Evolutionary conservation across 1,139 yeast species (phyloP).

Genomic region (Scheffersomyces cryptocercus): DNA sequence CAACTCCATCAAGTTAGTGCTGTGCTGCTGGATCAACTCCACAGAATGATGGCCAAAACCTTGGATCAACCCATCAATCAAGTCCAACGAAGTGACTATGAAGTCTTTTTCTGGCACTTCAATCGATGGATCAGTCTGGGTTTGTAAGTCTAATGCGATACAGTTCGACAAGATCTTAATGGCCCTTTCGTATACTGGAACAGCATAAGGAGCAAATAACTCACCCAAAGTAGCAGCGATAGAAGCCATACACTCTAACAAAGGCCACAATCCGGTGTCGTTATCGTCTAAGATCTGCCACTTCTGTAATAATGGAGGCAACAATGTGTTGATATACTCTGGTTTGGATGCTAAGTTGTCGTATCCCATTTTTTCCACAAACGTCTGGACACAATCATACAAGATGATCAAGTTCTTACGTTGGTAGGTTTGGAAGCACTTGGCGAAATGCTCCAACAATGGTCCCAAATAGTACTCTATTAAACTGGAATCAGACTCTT

Average conservation of each 20-base stretch:
- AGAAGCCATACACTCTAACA: slow-evolving; percentile 88
- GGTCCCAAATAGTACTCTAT: slow-evolving; percentile 52
- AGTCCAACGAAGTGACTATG: slow-evolving; percentile 82
- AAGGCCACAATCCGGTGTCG: slow-evolving; percentile 86
- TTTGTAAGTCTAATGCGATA: slow-evolving; percentile 65
- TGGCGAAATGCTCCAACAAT: slow-evolving; percentile 66
- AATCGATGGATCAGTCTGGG: slow-evolving; percentile 64
- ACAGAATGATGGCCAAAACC: slow-evolving; percentile 72
- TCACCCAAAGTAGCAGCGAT: slow-evolving; percentile 88
- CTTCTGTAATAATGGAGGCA: slow-evolving; percentile 79
- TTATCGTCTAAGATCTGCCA: slow-evolving; percentile 77
- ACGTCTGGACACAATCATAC: slow-evolving; percentile 91
- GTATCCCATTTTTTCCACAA: slow-evolving; percentile 73
- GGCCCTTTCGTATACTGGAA: slow-evolving; percentile 84
- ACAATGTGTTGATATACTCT: slow-evolving; percentile 56
- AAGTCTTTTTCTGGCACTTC: slow-evolving; percentile 91
- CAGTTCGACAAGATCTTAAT: slow-evolving; percentile 66
- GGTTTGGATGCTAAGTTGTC: slow-evolving; percentile 55
- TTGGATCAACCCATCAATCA: slow-evolving; percentile 89
- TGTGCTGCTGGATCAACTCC: slow-evolving; percentile 50
- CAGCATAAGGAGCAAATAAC: slow-evolving; percentile 84
- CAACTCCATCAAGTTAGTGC: slow-evolving; percentile 58
- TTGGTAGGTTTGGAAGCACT: slow-evolving; percentile 77
- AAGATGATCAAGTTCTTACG: slow-evolving; percentile 77
- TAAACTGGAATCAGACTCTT: slow-evolving; percentile 67